Conservation (phyloP, 345 rosid species). For the Kandelia obovata region DNA sequence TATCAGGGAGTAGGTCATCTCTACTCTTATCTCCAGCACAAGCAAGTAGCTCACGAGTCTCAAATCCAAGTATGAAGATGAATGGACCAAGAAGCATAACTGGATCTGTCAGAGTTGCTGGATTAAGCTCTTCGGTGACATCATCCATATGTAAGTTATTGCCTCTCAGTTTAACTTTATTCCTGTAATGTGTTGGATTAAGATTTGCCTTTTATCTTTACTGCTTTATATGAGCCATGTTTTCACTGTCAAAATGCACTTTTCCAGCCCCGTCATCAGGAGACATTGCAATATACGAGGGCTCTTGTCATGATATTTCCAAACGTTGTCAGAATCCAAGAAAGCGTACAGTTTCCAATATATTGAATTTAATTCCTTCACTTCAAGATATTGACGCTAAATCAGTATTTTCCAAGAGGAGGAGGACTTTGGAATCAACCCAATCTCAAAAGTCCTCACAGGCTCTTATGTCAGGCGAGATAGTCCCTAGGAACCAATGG, state of each 20-base stretch:
- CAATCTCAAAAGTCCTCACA: constrained; percentile 41
- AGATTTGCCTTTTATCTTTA: constrained; percentile 5
- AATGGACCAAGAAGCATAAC: constrained; percentile 44
- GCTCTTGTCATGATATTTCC: constrained; percentile 39
- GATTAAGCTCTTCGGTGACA: constrained; percentile 44
- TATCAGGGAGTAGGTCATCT: constrained; percentile 42
- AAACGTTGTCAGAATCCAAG: constrained; percentile 46
- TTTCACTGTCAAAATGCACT: constrained; percentile 27
- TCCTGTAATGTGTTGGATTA: constrained; percentile 7
- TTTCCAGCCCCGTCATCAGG: constrained; percentile 55
- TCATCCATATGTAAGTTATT: constrained; percentile 78
- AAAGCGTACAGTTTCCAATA: constrained; percentile 66
- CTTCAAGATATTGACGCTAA: constrained; percentile 54
- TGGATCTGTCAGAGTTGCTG: constrained; percentile 43
- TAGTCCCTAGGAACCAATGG: constrained; percentile 42
- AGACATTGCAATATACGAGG: constrained; percentile 34
- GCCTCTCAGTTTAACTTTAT: constrained; percentile 20
- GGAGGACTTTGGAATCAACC: constrained; percentile 41
- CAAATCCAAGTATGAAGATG: constrained; percentile 43
- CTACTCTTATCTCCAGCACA: constrained; percentile 59
- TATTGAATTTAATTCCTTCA: constrained; percentile 74
- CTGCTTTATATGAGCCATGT: constrained; percentile 8
- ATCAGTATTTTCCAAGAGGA: constrained; percentile 45
- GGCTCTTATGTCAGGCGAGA: constrained; percentile 37
- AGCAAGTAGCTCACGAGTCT: constrained; percentile 37